Evolutionary conservation across 2,329 filamentous ascomycete species (phyloP).

Genomic region (Thielaviopsis populi): DNA sequence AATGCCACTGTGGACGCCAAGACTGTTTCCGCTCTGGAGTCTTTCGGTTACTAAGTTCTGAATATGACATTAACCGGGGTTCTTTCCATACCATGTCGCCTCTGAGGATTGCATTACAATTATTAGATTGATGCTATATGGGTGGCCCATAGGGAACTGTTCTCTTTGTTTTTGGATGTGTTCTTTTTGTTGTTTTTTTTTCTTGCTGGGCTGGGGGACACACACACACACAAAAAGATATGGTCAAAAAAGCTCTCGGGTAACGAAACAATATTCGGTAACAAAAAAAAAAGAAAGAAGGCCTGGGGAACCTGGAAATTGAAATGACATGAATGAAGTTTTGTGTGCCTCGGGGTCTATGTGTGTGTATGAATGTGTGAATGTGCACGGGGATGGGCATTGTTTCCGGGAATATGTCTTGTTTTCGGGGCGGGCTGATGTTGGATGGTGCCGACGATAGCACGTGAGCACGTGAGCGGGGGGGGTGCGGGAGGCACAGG

Average conservation of each 20-base stretch:
- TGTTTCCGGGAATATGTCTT: too few relatives aligned
- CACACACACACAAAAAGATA: conserved; percentile 16
- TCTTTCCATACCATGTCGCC: conserved; percentile 5
- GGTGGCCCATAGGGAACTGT: conserved; percentile 7
- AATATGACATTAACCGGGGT: conserved; percentile 13
- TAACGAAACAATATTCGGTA: conserved; percentile 9
- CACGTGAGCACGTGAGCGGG: too few relatives aligned
- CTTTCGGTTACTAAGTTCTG: conserved; percentile 66
- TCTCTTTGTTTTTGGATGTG: conserved; percentile 10
- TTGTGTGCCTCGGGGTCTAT: neutral
- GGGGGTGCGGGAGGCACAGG: too few relatives aligned
- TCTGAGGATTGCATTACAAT: conserved; percentile 12
- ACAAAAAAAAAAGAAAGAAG: conserved; percentile 14
- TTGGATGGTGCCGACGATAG: too few relatives aligned
- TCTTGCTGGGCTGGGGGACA: conserved; percentile 13
- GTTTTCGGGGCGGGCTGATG: too few relatives aligned
- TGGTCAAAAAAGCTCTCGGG: conserved; percentile 12
- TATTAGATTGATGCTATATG: neutral
- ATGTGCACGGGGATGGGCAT: too few relatives aligned
- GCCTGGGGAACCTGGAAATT: conserved; percentile 15
- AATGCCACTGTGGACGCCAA: conserved; percentile 73
- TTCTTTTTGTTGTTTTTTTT: conserved; percentile 5
- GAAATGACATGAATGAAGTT: conserved; percentile 16
- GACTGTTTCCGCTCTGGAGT: conserved; percentile 75
- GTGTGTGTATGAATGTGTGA: neutral